Percentiles rank a stretch among this genome's conserved stretches.
phyloP scores from a whole-genome alignment of 176 grass and related monocot genomes.

The Lolium multiflorum region DNA sequence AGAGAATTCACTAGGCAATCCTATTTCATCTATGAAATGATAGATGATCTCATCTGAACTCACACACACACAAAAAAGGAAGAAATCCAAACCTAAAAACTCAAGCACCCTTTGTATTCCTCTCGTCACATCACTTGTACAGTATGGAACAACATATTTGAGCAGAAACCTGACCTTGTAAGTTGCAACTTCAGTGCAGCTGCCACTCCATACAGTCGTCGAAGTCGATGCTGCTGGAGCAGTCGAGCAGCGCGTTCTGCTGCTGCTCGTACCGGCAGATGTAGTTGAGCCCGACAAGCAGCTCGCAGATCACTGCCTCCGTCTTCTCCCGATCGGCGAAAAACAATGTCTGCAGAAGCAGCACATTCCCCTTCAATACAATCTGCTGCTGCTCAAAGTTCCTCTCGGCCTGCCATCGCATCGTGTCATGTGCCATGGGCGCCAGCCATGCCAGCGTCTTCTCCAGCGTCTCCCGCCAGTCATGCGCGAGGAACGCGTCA shows the following conservation, averaged over 20 bases:
- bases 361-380: constrained; percentile 62
- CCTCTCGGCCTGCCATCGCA: constrained; percentile 88
- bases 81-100: constrained; percentile 46
- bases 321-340: constrained; percentile 85
- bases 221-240: constrained; percentile 81
- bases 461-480: constrained; percentile 87
- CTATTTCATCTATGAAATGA: constrained; percentile 51
- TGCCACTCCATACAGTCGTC: constrained; percentile 93
- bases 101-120: constrained; percentile 43
- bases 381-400: constrained; percentile 97
- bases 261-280: constrained; percentile 98
- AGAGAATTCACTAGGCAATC: constrained; percentile 35
- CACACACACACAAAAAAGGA: neutral
- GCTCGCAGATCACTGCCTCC: constrained; percentile 78
- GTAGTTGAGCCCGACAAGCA: constrained; percentile 91
- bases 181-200: constrained; percentile 39
- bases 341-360: constrained; percentile 85
- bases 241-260: constrained; percentile 90
- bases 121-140: constrained; percentile 48
- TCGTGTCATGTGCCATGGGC: constrained; percentile 89
- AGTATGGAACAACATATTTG: constrained; percentile 37
- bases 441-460: constrained; percentile 80
- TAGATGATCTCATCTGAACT: constrained; percentile 42
- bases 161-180: constrained; percentile 47
- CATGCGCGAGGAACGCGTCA: constrained; percentile 88